phyloP scores from a whole-genome alignment of 257 asterid species.

The Ballota nigra region DNA sequence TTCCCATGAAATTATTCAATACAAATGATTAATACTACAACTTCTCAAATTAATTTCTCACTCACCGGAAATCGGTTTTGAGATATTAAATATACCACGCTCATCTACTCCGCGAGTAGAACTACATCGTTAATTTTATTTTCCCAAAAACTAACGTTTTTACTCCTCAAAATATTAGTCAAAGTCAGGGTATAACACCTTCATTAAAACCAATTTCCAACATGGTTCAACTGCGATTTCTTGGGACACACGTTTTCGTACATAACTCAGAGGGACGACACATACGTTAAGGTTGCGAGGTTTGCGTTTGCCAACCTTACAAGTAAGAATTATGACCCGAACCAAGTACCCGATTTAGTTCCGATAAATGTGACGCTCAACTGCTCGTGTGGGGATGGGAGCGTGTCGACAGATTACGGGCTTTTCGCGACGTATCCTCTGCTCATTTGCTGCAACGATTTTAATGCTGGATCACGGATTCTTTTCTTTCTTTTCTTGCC shows the following conservation, averaged over 20 bases:
- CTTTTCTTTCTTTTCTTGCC: conserved; percentile 63
- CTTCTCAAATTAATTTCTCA: too few relatives aligned
- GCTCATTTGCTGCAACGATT: conserved; percentile 44
- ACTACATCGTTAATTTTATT: too few relatives aligned
- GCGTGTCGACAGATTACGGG: conserved; percentile 63
- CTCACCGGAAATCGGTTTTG: too few relatives aligned
- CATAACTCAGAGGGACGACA: conserved; percentile 51
- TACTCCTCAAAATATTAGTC: too few relatives aligned
- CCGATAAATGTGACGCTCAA: conserved; percentile 68
- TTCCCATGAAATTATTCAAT: too few relatives aligned
- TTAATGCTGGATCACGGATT: conserved; percentile 48
- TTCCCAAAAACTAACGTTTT: too few relatives aligned
- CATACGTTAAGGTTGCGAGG: conserved; percentile 48
- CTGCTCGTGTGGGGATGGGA: conserved; percentile 70
- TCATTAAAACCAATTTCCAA: too few relatives aligned
- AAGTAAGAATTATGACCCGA: conserved; percentile 50
- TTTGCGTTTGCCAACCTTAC: conserved; percentile 61
- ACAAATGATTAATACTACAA: too few relatives aligned
- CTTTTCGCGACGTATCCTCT: conserved; percentile 61
- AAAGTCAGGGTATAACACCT: too few relatives aligned
- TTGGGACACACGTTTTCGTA: conserved; percentile 65
- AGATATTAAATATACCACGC: too few relatives aligned
- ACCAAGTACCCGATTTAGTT: conserved; percentile 40
- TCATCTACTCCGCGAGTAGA: too few relatives aligned
- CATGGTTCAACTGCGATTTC: conserved; percentile 75